Evolutionary conservation across 164 flowering plant genomes (phyloP).

Genomic region (Hamamelis virginiana): DNA sequence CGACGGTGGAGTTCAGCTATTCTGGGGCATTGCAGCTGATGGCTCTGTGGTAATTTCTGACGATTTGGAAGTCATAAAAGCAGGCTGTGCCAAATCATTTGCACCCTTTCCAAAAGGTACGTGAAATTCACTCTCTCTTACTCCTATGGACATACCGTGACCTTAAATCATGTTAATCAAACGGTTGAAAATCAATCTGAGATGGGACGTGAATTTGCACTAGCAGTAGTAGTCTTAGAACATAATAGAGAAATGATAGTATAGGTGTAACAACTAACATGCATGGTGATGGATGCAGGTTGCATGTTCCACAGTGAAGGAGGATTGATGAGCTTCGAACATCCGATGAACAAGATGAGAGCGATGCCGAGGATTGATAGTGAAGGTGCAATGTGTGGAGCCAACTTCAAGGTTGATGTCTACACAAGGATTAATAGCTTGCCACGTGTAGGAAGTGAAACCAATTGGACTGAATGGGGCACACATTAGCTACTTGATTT

Average conservation of each 20-base stretch:
- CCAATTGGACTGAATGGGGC: slow-evolving; percentile 66
- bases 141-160: neutral
- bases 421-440: slow-evolving; percentile 65
- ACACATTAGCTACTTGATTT: neutral
- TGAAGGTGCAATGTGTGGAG: slow-evolving; percentile 87
- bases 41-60: slow-evolving; percentile 90
- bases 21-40: slow-evolving; percentile 93
- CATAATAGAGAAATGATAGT: neutral
- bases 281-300: slow-evolving; percentile 37
- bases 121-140: neutral
- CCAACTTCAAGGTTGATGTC: slow-evolving; percentile 80
- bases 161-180: neutral
- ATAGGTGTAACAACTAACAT: neutral
- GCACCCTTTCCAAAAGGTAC: slow-evolving; percentile 91
- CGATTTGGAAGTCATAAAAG: slow-evolving; percentile 68
- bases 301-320: slow-evolving; percentile 90
- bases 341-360: slow-evolving; percentile 88
- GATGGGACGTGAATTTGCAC: too few species aligned
- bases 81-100: slow-evolving; percentile 86
- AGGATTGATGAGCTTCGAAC: slow-evolving; percentile 92
- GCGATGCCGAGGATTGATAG: slow-evolving; percentile 94
- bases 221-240: too few species aligned
- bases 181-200: neutral
- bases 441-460: slow-evolving; percentile 81
- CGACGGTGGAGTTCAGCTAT: slow-evolving; percentile 71